phyloP scores from a whole-genome alignment of 2,329 filamentous ascomycete species.

The Cladophialophora immunda region DNA sequence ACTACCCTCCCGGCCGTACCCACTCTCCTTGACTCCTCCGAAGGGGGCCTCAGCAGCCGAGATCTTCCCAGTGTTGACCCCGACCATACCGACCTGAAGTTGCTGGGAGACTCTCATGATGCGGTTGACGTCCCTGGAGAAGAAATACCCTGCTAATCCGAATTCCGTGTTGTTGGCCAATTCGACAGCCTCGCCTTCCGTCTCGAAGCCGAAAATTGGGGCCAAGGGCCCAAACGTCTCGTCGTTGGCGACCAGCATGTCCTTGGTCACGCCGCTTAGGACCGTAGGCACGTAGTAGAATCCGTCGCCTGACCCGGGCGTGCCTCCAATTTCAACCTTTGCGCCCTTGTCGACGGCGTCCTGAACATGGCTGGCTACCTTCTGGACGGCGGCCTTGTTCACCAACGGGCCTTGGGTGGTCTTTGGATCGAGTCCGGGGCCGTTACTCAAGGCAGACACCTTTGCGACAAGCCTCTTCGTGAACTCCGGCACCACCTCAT shows the following conservation, averaged over 20 bases:
- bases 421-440: conserved; percentile 73
- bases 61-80: conserved; percentile 62
- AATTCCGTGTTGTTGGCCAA: conserved; percentile 46
- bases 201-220: conserved; percentile 69
- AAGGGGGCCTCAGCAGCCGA: conserved; percentile 58
- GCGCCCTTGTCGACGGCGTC: conserved; percentile 41
- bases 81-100: conserved; percentile 86
- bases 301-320: too few species aligned
- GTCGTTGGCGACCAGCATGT: conserved; percentile 39
- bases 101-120: conserved; percentile 63
- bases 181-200: conserved; percentile 44
- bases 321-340: too few species aligned
- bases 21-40: conserved; percentile 41
- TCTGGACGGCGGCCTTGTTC: conserved; percentile 37
- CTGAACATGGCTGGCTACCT: conserved; percentile 28
- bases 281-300: too few species aligned
- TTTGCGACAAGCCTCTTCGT: too few species aligned
- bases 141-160: conserved; percentile 46
- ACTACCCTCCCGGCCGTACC: conserved; percentile 49
- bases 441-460: too few species aligned
- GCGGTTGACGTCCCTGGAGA: conserved; percentile 65
- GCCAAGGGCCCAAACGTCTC: conserved; percentile 46
- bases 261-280: conserved; percentile 27
- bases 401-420: conserved; percentile 79
- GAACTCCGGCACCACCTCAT: too few species aligned